Evolutionary conservation across 2,329 filamentous ascomycete genomes (phyloP).

Genomic region (Chrysosporium keratinophilum): DNA sequence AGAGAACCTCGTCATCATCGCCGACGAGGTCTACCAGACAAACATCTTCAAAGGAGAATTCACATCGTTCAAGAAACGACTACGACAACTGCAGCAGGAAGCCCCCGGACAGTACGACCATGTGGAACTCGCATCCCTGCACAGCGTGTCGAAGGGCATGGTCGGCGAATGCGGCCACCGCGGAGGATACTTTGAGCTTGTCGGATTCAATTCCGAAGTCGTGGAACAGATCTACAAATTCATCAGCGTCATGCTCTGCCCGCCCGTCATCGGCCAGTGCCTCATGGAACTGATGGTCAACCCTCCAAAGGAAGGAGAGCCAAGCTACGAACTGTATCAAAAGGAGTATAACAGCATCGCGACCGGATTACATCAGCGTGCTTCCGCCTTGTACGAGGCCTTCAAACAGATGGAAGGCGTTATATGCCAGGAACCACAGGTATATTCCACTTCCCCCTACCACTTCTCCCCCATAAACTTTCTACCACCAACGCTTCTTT

Average conservation of each 20-base stretch:
- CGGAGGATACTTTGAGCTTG: slow-evolving; percentile 93
- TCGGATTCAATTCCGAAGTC: slow-evolving; percentile 76
- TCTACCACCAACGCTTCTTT: neutral
- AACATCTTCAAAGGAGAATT: slow-evolving; percentile 95
- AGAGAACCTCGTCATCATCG: slow-evolving; percentile 78
- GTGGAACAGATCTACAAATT: slow-evolving; percentile 97
- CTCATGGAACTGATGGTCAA: slow-evolving; percentile 97
- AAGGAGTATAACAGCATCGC: slow-evolving; percentile 78
- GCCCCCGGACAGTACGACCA: slow-evolving; percentile 65
- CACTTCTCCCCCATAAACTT: neutral
- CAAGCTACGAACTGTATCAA: slow-evolving; percentile 72
- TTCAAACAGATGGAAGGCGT: slow-evolving; percentile 96
- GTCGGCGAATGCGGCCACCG: slow-evolving; percentile 96
- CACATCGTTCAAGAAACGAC: slow-evolving; percentile 84
- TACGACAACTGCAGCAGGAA: slow-evolving; percentile 68
- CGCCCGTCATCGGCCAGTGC: slow-evolving; percentile 91
- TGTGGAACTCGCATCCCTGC: slow-evolving; percentile 81
- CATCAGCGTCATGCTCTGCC: slow-evolving; percentile 91
- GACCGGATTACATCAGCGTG: slow-evolving; percentile 65
- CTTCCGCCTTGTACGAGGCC: slow-evolving; percentile 74
- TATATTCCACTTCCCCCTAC: slow-evolving; percentile 26
- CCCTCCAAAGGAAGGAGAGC: slow-evolving; percentile 72
- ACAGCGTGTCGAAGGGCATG: slow-evolving; percentile 97
- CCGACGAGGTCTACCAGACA: slow-evolving; percentile 98
- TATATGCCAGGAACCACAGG: slow-evolving; percentile 69